phyloP scores from a whole-genome alignment of 192 early-diverging fungal genomes.

The Mortierella claussenii region DNA sequence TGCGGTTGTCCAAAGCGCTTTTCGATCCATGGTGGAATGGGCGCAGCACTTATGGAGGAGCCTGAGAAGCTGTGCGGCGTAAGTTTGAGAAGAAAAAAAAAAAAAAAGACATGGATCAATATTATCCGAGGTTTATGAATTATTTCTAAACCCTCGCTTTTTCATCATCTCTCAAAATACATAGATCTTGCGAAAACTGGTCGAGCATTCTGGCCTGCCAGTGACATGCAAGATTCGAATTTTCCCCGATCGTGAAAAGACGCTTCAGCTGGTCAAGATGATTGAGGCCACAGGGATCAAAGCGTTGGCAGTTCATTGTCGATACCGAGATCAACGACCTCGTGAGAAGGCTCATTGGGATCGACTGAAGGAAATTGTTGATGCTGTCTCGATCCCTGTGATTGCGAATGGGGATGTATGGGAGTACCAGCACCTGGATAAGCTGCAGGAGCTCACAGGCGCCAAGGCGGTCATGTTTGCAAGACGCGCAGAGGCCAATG shows the following conservation, averaged over 20 bases:
- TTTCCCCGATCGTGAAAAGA: constrained; percentile 79
- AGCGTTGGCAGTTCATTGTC: constrained; percentile 91
- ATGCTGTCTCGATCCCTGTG: constrained; percentile 80
- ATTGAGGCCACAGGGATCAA: constrained; percentile 89
- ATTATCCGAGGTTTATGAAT: neutral
- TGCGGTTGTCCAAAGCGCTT: constrained; percentile 99
- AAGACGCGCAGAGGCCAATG: constrained; percentile 85
- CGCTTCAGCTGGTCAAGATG: constrained; percentile 80
- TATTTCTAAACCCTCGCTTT: constrained; percentile 1
- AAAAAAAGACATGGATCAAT: too few species aligned
- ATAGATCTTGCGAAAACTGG: constrained; percentile 77
- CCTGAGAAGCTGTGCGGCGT: constrained; percentile 84
- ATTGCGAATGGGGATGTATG: constrained; percentile 95
- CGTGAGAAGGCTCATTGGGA: constrained; percentile 86
- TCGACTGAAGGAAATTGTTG: constrained; percentile 75
- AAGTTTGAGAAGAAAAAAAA: constrained; percentile 8
- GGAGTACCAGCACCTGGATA: constrained; percentile 67
- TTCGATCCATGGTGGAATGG: constrained; percentile 94
- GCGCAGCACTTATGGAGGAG: constrained; percentile 86
- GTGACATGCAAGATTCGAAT: constrained; percentile 72
- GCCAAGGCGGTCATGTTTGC: constrained; percentile 88
- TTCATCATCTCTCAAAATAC: neutral
- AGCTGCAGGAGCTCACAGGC: constrained; percentile 67
- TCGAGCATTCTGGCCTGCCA: constrained; percentile 78
- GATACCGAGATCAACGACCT: constrained; percentile 82